Evolutionary conservation across 257 asterid genomes (phyloP).

Genomic region (Haberlea rhodopensis): DNA sequence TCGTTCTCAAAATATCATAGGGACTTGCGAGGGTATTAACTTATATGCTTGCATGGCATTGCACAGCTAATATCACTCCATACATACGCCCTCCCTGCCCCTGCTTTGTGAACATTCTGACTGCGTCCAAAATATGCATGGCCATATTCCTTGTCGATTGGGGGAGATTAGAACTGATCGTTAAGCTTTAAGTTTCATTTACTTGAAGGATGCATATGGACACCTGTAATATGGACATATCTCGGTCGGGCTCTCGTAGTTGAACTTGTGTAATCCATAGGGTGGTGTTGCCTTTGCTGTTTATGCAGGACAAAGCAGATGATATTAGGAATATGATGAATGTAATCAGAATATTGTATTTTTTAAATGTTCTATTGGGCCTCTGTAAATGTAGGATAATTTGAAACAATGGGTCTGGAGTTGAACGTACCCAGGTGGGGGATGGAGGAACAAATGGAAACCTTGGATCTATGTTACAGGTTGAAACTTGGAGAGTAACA

Average conservation of each 20-base stretch:
- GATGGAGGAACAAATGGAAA: neutral
- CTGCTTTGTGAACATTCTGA: neutral
- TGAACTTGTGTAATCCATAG: no score
- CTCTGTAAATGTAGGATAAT: neutral
- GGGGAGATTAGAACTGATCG: neutral
- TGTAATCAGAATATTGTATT: neutral
- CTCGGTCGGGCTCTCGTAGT: no score
- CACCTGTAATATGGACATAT: no score
- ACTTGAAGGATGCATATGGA: no score
- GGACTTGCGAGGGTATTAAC: neutral
- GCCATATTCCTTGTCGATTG: neutral
- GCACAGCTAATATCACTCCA: neutral
- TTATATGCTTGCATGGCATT: neutral
- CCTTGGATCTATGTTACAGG: neutral
- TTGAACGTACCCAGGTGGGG: neutral
- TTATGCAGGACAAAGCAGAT: neutral
- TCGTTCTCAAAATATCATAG: neutral
- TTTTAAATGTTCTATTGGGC: neutral
- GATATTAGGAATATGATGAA: neutral
- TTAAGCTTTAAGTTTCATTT: neutral
- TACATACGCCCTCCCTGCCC: neutral
- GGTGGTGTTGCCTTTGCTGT: neutral
- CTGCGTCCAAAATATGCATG: neutral
- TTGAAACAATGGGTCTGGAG: neutral
- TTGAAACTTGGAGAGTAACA: neutral